Conservation (phyloP, 148 eudicot genomes). For the Chenopodium album region DNA sequence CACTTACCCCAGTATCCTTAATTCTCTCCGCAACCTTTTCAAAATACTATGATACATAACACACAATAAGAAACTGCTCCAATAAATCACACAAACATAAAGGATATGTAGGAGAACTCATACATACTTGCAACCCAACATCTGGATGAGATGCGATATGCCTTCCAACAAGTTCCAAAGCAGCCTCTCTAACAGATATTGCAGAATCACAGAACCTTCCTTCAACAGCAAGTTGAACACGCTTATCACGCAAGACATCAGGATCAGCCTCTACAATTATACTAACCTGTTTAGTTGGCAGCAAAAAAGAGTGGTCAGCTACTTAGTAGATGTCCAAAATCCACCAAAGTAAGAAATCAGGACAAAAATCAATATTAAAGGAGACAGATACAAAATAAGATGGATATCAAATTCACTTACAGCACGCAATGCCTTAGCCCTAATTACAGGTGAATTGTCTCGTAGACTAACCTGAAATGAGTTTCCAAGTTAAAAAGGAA, state of each 20-base stretch:
- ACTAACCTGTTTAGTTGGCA: slow-evolving; percentile 68
- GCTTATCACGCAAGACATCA: slow-evolving; percentile 80
- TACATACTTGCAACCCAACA: slow-evolving; percentile 84
- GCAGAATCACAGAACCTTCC: slow-evolving; percentile 97
- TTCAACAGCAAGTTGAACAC: slow-evolving; percentile 91
- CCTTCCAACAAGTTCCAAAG: slow-evolving; percentile 94
- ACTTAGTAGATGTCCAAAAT: not conserved
- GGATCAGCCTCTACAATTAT: slow-evolving; percentile 98
- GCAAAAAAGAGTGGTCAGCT: slow-evolving; percentile 8
- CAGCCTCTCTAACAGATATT: slow-evolving; percentile 96
- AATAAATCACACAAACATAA: slow-evolving; percentile 16
- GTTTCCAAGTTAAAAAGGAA: slow-evolving; percentile 6
- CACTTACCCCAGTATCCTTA: slow-evolving; percentile 94
- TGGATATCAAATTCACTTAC: slow-evolving; percentile 48
- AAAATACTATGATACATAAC: slow-evolving; percentile 58
- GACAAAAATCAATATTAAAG: not conserved
- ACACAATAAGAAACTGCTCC: slow-evolving; percentile 13
- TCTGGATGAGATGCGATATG: slow-evolving; percentile 98
- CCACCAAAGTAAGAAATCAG: not conserved
- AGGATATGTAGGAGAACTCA: slow-evolving; percentile 1
- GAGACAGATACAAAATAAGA: not conserved
- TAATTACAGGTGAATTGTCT: slow-evolving; percentile 92
- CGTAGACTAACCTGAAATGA: slow-evolving; percentile 76
- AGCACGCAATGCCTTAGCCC: slow-evolving; percentile 94
- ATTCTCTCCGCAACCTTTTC: slow-evolving; percentile 93